Conservation (phyloP, 1,139 yeast genomes). For the Candida anutae region DNA sequence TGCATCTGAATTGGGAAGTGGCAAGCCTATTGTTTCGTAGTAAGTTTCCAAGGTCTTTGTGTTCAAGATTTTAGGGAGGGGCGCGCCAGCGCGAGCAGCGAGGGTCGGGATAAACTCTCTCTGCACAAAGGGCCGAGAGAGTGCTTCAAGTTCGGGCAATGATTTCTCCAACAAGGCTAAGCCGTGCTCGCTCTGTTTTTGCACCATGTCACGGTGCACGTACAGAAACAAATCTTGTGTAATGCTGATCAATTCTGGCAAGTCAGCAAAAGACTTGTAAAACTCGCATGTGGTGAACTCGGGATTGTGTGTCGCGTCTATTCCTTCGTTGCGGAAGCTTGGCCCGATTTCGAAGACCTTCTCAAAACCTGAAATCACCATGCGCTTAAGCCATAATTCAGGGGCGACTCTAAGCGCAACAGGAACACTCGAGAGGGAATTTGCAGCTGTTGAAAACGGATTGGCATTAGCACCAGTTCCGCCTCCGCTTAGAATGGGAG, state of each 20-base stretch:
- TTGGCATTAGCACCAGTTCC: constrained; percentile 88
- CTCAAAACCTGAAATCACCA: constrained; percentile 79
- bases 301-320: constrained; percentile 90
- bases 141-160: constrained; percentile 11
- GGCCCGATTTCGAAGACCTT: constrained; percentile 81
- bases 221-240: constrained; percentile 51
- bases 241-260: constrained; percentile 57
- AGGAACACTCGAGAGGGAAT: constrained; percentile 29
- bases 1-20: constrained; percentile 28
- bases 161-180: constrained; percentile 3
- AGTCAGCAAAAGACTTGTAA: constrained; percentile 69
- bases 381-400: constrained; percentile 82
- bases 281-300: constrained; percentile 94
- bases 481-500: constrained; percentile 68
- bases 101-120: constrained; percentile 58
- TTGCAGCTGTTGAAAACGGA: constrained; percentile 60
- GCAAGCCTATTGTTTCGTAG: constrained; percentile 19
- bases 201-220: constrained; percentile 20
- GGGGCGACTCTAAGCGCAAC: constrained; percentile 74
- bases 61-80: constrained; percentile 32
- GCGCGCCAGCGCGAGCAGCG: constrained; percentile 35
- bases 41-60: constrained; percentile 32
- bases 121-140: constrained; percentile 18
- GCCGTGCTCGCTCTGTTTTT: constrained; percentile 1
- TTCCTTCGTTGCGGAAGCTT: constrained; percentile 85